Conservation (phyloP, 2,329 filamentous ascomycete genomes). For the Penicillium sp. region DNA sequence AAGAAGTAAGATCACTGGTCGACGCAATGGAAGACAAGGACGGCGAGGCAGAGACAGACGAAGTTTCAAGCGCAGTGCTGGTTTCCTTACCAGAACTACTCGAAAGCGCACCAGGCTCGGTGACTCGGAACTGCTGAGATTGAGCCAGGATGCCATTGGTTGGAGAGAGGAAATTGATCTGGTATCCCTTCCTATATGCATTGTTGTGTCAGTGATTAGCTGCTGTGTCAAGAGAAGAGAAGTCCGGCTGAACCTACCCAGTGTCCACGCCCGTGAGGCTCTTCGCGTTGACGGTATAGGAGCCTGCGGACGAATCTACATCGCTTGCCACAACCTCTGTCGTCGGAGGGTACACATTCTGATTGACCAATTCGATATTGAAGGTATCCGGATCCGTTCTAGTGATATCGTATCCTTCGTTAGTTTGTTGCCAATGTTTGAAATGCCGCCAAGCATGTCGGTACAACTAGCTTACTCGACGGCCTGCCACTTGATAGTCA, state of each 20-base stretch:
- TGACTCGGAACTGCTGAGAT: constrained; percentile 37
- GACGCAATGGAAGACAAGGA: constrained; percentile 21
- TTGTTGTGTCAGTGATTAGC: background rate
- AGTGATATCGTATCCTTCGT: constrained; percentile 1
- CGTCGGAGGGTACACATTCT: constrained; percentile 36
- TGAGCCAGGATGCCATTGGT: constrained; percentile 44
- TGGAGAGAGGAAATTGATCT: constrained; percentile 44
- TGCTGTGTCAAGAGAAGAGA: background rate
- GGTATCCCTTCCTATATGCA: constrained; percentile 36
- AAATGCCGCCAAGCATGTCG: background rate
- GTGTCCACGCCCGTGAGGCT: constrained; percentile 19
- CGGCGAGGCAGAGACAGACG: constrained; percentile 16
- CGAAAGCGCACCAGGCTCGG: constrained; percentile 19
- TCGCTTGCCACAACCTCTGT: constrained; percentile 34
- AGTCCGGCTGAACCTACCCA: constrained; percentile 22
- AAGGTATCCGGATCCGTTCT: constrained; percentile 44
- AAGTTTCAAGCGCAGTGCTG: constrained; percentile 28
- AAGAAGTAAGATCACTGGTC: constrained; percentile 14
- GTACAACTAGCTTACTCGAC: constrained; percentile 32
- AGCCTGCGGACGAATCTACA: constrained; percentile 37
- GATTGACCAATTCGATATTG: constrained; percentile 45
- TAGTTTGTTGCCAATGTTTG: background rate
- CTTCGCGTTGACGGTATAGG: constrained; percentile 38
- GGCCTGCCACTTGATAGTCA: constrained; percentile 41
- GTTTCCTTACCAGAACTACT: constrained; percentile 27